Conservation (phyloP, 75 land plant genomes). For the Selaginella moellendorffii region DNA sequence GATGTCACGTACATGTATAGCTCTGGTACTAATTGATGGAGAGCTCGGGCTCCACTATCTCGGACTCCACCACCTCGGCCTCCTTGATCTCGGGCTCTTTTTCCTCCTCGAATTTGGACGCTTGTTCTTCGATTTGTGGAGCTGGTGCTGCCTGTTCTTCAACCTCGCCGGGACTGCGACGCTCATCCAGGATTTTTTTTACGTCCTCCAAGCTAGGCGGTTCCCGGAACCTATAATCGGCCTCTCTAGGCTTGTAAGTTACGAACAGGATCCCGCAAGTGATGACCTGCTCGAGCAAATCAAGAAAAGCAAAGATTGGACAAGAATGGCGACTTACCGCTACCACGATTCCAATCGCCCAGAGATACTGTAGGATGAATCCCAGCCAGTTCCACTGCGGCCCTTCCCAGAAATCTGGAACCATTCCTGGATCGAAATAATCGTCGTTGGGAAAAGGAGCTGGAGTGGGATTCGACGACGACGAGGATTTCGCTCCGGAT, state of each 20-base stretch:
- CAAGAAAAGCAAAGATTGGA: background rate
- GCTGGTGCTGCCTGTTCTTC: background rate
- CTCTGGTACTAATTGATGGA: too few relatives aligned
- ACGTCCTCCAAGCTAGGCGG: background rate
- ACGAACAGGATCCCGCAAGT: background rate
- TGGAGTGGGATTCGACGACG: too few relatives aligned
- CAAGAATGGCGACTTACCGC: conserved; percentile 33
- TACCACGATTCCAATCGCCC: conserved; percentile 80
- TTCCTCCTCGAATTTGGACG: too few relatives aligned
- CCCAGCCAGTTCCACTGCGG: conserved; percentile 60
- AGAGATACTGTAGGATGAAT: conserved; percentile 65
- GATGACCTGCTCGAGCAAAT: background rate
- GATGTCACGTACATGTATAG: too few relatives aligned
- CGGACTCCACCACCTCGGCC: too few relatives aligned
- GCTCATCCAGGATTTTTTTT: background rate
- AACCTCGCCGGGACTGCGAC: background rate
- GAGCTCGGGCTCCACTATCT: too few relatives aligned
- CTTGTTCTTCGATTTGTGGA: too few relatives aligned
- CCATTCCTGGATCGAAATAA: conserved; percentile 24
- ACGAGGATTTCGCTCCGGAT: too few relatives aligned
- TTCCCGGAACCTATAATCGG: background rate
- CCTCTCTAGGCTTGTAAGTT: background rate
- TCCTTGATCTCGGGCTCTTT: too few relatives aligned
- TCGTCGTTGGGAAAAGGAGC: too few relatives aligned
- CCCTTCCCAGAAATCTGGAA: conserved; percentile 83